Evolutionary conservation across 352 stramenopile species (phyloP).

Genomic region (Pilasporangium apinafurcum): DNA sequence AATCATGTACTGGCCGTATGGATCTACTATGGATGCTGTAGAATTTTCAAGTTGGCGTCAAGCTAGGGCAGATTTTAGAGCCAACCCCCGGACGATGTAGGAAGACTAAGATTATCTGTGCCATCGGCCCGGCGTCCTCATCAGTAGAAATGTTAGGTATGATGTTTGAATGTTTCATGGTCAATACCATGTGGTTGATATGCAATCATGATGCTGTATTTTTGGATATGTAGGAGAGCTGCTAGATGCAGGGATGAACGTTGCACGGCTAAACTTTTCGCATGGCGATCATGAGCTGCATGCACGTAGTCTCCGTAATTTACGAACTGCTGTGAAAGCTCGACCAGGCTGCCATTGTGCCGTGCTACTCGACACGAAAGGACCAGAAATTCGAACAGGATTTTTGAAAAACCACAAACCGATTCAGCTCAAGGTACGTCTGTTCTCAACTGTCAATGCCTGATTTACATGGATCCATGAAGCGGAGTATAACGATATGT

Average conservation of each 20-base stretch:
- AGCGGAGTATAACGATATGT: no score
- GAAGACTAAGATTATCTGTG: constrained; percentile 99
- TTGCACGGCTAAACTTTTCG: constrained; percentile 99
- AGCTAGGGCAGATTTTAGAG: constrained; percentile 62
- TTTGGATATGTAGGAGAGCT: constrained; percentile 35
- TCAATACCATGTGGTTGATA: neutral
- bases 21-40: constrained; percentile 7
- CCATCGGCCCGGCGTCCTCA: constrained; percentile 96
- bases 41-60: constrained; percentile 68
- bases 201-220: neutral
- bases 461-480: no score
- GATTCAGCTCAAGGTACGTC: constrained; percentile 50
- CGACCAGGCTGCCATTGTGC: constrained; percentile 80
- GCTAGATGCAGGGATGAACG: constrained; percentile 92
- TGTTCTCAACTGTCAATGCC: no score
- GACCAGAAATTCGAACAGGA: constrained; percentile 94
- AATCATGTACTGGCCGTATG: neutral
- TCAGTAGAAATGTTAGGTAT: constrained; percentile 92
- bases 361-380: constrained; percentile 96
- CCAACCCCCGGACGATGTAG: constrained; percentile 44
- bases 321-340: constrained; percentile 66
- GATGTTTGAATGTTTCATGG: constrained; percentile 1
- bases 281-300: constrained; percentile 97
- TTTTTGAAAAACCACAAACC: constrained; percentile 64
- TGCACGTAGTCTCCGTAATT: constrained; percentile 84